Base-by-base conservation (phyloP, 1,139 yeast genomes). In the Pichia kudriavzevii region DNA sequence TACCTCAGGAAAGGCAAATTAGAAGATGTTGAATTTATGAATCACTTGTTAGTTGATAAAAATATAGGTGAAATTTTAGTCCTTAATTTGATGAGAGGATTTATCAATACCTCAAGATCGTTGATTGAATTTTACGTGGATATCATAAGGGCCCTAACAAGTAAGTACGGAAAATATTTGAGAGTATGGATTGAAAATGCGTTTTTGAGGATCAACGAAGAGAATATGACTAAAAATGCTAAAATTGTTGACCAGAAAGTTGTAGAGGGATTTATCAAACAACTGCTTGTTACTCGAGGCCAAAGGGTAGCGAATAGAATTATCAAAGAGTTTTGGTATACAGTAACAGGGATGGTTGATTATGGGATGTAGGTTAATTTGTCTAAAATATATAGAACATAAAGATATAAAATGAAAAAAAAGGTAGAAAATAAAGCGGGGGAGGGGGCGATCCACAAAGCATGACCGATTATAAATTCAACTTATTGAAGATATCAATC, bases 281-380 rank as follows among this genome's bases (percentile, higher is more conserved):
- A 75, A 53, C 47, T 83, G 13, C 54, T 77, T 57, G 40, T 76
- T 7, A 73, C 85, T 0, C 64, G 87, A 43, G 93, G 93, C 0
- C 72, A 70, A 28, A 60, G 84, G 38, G 66, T 67, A 35, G 78
- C 79, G 1, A 66, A 69, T 34, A 70, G 65, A 1, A 61, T 79
- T 0, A 61, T 80, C 14, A 75, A 72, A 45, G 71, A 69, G 38
- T 77, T 77, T 47, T 82, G 94, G 94, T 59, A 77, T 18, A 61
- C 63, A 20, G 58, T 56, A 7, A 74, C 72, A 43, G 75, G 75
- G 3, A 53, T 73, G 39, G 55, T 64, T 8, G 75, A 72, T 35
- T 72, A 66, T 45, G 48, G 42, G 29, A 42, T 58, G 13, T 40
- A 26, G 34, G 14, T 26, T 11, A 13, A 18, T 20, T n/a, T 20